These are phyloP conservation scores for Ensete ventricosum DNA, from an alignment of 176 grass and related monocot species.

Conservation along the genomic window DNA sequence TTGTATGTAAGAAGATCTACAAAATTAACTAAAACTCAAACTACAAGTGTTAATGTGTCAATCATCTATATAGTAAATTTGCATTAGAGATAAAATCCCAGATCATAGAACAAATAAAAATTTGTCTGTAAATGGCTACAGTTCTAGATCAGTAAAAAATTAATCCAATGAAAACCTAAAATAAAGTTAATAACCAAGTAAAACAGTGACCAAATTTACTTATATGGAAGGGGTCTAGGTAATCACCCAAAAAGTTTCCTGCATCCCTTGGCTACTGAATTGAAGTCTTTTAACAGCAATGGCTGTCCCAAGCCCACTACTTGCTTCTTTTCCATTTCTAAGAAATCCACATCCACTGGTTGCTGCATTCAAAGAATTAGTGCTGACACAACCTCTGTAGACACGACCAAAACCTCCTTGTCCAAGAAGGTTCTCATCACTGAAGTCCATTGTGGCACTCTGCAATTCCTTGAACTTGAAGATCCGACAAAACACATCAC, in stretches of 20 bases:
- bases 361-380: not conserved
- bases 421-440: not conserved
- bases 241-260: not conserved
- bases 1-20: not conserved
- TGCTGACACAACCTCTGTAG: not conserved
- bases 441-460: constrained; percentile 1
- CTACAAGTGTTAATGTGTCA: not conserved
- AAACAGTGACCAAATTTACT: not conserved
- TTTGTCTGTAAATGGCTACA: not conserved
- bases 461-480: constrained; percentile 9
- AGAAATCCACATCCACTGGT: not conserved
- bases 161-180: not conserved
- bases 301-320: not conserved
- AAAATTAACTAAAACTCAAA: not conserved
- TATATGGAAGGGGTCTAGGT: not conserved
- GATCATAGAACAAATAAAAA: not conserved
- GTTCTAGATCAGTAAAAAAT: not conserved
- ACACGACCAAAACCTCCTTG: not conserved
- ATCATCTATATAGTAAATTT: not conserved
- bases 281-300: not conserved
- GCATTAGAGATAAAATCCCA: not conserved
- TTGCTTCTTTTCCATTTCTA: not conserved
- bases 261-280: not conserved
- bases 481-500: not conserved
- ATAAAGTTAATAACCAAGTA: not conserved